Evolutionary conservation across 257 asterid species (phyloP).

Genomic region (Sherardia arvensis): DNA sequence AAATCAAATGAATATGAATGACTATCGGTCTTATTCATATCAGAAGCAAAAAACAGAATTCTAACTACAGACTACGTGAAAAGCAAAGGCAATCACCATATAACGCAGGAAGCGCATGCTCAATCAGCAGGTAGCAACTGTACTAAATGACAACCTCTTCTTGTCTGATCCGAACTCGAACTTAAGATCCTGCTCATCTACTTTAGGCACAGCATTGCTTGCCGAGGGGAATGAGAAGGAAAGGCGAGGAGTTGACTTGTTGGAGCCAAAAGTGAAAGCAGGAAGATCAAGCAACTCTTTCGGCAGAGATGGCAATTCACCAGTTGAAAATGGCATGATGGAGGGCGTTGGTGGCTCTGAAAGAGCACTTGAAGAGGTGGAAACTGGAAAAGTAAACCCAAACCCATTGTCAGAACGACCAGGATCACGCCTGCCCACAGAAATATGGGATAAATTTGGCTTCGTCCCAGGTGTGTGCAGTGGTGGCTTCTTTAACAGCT

Average conservation of each 20-base stretch:
- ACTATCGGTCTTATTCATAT: background rate
- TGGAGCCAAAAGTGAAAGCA: constrained; percentile 50
- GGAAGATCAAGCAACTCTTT: constrained; percentile 33
- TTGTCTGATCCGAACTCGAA: constrained; percentile 66
- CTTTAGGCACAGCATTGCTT: constrained; percentile 25
- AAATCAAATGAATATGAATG: background rate
- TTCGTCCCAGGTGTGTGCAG: constrained; percentile 24
- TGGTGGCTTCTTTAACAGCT: constrained; percentile 27
- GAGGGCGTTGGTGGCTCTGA: constrained; percentile 95
- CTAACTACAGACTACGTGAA: background rate
- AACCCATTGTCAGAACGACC: constrained; percentile 38
- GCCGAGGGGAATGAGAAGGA: constrained; percentile 74
- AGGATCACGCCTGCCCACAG: constrained; percentile 35
- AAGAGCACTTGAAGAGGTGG: constrained; percentile 41
- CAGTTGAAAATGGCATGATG: constrained; percentile 39
- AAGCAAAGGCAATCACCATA: too few species aligned
- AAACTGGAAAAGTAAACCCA: constrained; percentile 63
- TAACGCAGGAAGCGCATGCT: background rate
- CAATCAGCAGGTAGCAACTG: constrained; percentile 46
- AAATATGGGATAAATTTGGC: constrained; percentile 46
- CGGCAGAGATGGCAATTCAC: constrained; percentile 23
- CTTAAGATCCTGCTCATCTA: constrained; percentile 42
- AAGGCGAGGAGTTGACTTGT: constrained; percentile 34
- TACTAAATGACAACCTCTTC: constrained; percentile 52
- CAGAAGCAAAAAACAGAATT: background rate